Evolutionary conservation across 768 basidiomycete genomes (phyloP), one percentile per base, ranked within the genome.

Genomic region (Boletus vinaceobasis): DNA sequence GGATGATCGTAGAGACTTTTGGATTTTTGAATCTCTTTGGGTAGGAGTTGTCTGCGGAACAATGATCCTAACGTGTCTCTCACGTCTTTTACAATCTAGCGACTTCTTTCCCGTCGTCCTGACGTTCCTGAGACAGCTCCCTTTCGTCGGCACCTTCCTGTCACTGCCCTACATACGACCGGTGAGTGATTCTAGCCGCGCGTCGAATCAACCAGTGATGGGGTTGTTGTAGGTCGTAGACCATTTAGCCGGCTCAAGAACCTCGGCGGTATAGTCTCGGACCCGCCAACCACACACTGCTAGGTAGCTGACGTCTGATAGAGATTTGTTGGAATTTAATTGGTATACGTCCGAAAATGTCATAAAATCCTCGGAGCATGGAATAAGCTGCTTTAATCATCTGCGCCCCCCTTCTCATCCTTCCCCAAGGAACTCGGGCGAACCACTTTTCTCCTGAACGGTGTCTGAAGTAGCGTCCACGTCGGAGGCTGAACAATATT

Each of bases 61-160:
- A 10, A 10, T 1, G 1, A 10, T 19, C 39, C 9, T 33, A 7
- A n/a, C 43, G n/a, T 7, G 26, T 48, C 31, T 43, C 53, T 63
- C 31, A 58, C 44, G 31, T n/a, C 4, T 49, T 49, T 23, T 13
- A 17, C 9, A 11, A 31, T 38, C 43, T 74, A 98, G 96, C 43
- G 96, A 98, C 74, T 99, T 99, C 79, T 98, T 98, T 83, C 97
- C 97, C 7, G 97, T 98, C 56, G 88, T 99, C 52, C 77, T 99
- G 47, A 94, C 93, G n/a, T 98, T 98, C 79, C 74, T 98, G 59
- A 82, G 95, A 52, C 96, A 98, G 74, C 70, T 98, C 43, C 96
- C 97, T 5, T 85, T 97, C 60, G 80, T 99, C 53, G 96, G 97
- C 27, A 91, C 85, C 0, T 71, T 90, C 58, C 73, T 99, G 45